These are phyloP conservation scores for Exophiala aquamarina DNA, from an alignment of 2,329 filamentous ascomycete genomes.

Conservation along the genomic window DNA sequence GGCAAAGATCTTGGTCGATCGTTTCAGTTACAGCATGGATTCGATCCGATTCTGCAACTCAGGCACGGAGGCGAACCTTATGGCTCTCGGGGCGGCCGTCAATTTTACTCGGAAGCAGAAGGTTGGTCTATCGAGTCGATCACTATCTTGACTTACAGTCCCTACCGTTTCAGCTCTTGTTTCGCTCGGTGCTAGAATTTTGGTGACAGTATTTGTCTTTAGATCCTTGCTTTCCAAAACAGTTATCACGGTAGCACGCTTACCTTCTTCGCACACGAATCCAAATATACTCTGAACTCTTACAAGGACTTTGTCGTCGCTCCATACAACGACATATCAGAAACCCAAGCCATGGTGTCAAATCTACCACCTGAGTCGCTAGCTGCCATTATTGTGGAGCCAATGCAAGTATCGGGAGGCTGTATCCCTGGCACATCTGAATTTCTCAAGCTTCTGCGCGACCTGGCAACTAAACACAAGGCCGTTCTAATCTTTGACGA, in stretches of 20 bases:
- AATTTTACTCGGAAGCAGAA: constrained; percentile 32
- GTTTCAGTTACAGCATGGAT: constrained; percentile 49
- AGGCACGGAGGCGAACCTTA: constrained; percentile 64
- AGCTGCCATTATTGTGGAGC: constrained; percentile 65
- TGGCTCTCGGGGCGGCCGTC: constrained; percentile 57
- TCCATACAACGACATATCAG: constrained; percentile 59
- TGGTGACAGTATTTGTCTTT: too few relatives aligned
- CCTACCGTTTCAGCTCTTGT: too few relatives aligned
- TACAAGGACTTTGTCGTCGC: constrained; percentile 61
- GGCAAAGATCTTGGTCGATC: constrained; percentile 50
- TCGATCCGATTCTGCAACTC: constrained; percentile 63
- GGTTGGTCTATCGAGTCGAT: not conserved
- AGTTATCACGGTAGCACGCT: constrained; percentile 72
- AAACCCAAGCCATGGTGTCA: constrained; percentile 47
- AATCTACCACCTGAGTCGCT: constrained; percentile 41
- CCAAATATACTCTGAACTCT: constrained; percentile 44
- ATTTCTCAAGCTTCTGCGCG: constrained; percentile 55
- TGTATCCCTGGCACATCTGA: constrained; percentile 50
- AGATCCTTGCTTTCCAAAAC: constrained; percentile 74
- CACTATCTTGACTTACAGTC: not conserved
- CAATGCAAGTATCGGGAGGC: constrained; percentile 64
- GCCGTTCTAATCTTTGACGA: constrained; percentile 69
- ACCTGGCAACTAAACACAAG: constrained; percentile 48
- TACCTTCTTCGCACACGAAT: constrained; percentile 29
- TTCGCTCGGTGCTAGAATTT: too few relatives aligned